A percentile compares a stretch with the other conserved stretches of the same genome.
phyloP scores from a whole-genome alignment of 352 stramenopile species.

The Phytophthora idaei region DNA sequence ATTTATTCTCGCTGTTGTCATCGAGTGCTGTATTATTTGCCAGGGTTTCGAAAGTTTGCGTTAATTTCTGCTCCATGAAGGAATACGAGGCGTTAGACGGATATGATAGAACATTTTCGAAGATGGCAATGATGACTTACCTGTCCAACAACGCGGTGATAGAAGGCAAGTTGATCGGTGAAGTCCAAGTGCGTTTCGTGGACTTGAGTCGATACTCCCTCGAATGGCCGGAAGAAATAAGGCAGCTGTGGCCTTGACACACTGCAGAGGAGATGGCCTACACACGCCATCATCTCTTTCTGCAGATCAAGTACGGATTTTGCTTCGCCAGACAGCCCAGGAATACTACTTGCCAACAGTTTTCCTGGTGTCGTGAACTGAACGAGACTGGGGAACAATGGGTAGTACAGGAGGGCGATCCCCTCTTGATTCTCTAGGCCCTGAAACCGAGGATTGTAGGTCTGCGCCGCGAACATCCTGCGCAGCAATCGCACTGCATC shows the following conservation, averaged over 20 bases:
- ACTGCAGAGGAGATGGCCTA: constrained; percentile 64
- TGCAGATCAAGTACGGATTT: constrained; percentile 40
- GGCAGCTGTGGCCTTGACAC: constrained; percentile 51
- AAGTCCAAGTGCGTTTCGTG: constrained; percentile 29
- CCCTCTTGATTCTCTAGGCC: constrained; percentile 52
- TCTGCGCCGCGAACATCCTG: constrained; percentile 68
- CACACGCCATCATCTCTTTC: constrained; percentile 70
- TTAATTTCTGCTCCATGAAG: neutral
- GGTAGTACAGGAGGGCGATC: constrained; percentile 69
- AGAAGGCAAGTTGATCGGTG: constrained; percentile 55
- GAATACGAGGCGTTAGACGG: neutral
- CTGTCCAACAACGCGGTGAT: constrained; percentile 50
- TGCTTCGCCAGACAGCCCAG: neutral
- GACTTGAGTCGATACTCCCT: neutral
- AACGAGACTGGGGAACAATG: constrained; percentile 49
- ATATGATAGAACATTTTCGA: neutral
- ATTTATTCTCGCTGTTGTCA: constrained; percentile 2
- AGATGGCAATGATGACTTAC: constrained; percentile 19
- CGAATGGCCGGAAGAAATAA: constrained; percentile 47
- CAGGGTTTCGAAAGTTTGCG: neutral
- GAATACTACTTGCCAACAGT: constrained; percentile 31
- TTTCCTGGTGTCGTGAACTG: constrained; percentile 59
- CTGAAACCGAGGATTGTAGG: constrained; percentile 56
- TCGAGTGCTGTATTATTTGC: neutral
- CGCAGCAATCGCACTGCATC: constrained; percentile 59